Evolutionary conservation across 2,329 filamentous ascomycete genomes (phyloP), one percentile per base, ranked within the genome.

Genomic region (Magnaporthiopsis poae): DNA sequence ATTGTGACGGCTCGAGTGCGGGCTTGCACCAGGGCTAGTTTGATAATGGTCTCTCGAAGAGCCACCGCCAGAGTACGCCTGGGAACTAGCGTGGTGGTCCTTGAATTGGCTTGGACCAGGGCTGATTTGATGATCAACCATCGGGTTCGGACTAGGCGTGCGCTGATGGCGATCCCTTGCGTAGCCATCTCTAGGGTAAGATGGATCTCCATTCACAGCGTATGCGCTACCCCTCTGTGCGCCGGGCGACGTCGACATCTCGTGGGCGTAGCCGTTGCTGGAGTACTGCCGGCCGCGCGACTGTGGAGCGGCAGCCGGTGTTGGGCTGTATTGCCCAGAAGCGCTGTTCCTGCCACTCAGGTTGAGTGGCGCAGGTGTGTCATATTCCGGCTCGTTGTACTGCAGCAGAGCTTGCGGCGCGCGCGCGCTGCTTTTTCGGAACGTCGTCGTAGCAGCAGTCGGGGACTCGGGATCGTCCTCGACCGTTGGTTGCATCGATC

Each of bases 401-500:
- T 70, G 65, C 65, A 67, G 65, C 11, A 70, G 69, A 3, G 68
- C 64, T 29, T 62, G 71, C 15, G 71, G 70, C 46, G 67, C 69
- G 27, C 71, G 73, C 1, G 71, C 73, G 7, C 68, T 69, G 63
- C 70, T 72, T 25, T 72, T 71, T 60, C 73, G 71, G 62, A 69
- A 71, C 1, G 73, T 71, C n/a, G 72, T 67, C 12, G 68, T 65
- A 1, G 72, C 65, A 3, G 72, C 70, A 2, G 73, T 72, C 1
- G 80, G 78, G 1, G 83, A 82, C 63, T 87, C 85, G 4, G 86
- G 86, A 7, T 82, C 85, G 69, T 89, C 87, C 72, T 89, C 87
- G 7, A 86, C 86, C 8, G 83, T 88, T 2, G 83, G 85, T 70
- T 87, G 86, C 83, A 86, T 82, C 0, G 82, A 80, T 67, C 80